Evolutionary conservation across 2,329 filamentous ascomycete genomes (phyloP).

Genomic region (Neocatenulostroma microsporum): DNA sequence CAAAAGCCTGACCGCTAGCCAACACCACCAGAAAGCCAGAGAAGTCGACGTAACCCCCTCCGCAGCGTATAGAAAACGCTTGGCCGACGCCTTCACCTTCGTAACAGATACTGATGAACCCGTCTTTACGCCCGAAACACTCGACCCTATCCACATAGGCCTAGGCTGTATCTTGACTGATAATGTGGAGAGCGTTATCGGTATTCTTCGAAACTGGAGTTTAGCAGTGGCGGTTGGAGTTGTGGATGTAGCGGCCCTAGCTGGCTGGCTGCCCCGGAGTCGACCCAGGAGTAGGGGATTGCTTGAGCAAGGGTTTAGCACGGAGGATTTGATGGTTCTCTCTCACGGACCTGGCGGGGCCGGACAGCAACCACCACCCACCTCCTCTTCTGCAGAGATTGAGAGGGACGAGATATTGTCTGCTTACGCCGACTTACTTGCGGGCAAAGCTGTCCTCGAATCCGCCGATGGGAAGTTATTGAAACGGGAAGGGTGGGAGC

Average conservation of each 20-base stretch:
- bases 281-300: slow-evolving; percentile 43
- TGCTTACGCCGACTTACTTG: slow-evolving; percentile 63
- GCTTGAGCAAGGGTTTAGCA: slow-evolving; percentile 60
- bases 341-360: slow-evolving; percentile 49
- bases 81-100: slow-evolving; percentile 61
- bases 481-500: slow-evolving; percentile 66
- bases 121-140: slow-evolving; percentile 64
- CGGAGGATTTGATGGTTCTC: slow-evolving; percentile 77
- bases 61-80: slow-evolving; percentile 64
- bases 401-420: slow-evolving; percentile 76
- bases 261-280: slow-evolving; percentile 67
- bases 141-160: slow-evolving; percentile 69
- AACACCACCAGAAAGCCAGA: slow-evolving; percentile 33
- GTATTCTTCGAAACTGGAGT: slow-evolving; percentile 71
- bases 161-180: slow-evolving; percentile 77
- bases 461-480: slow-evolving; percentile 26
- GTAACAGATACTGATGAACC: slow-evolving; percentile 59
- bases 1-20: slow-evolving; percentile 31
- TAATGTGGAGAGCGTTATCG: slow-evolving; percentile 67
- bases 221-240: slow-evolving; percentile 69
- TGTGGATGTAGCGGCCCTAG: slow-evolving; percentile 75
- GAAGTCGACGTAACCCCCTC: slow-evolving; percentile 47
- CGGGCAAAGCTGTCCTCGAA: slow-evolving; percentile 26
- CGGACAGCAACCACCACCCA: too few species aligned
- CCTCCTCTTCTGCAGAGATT: too few species aligned